phyloP scores from a whole-genome alignment of 495 filamentous ascomycete species.

The Penicillium lividum region DNA sequence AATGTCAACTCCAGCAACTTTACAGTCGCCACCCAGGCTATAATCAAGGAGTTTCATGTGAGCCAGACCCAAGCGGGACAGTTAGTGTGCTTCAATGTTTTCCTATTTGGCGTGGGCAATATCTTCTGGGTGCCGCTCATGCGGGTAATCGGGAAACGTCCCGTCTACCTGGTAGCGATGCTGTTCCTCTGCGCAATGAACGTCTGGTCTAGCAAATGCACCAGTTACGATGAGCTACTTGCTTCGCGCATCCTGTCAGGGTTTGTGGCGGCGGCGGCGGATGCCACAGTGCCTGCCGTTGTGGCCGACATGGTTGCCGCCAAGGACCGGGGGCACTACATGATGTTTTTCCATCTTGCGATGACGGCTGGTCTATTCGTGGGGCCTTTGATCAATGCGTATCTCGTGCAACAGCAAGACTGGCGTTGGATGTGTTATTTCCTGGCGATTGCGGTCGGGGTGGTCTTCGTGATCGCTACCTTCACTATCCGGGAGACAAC shows the following conservation, averaged over 20 bases:
- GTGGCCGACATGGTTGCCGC: constrained; percentile 33
- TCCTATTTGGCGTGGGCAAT: constrained; percentile 34
- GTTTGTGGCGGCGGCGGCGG: constrained; percentile 30
- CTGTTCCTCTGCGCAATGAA: constrained; percentile 30
- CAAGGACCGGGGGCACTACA: constrained; percentile 36
- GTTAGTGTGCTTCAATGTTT: constrained; percentile 36
- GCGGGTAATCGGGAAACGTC: constrained; percentile 34
- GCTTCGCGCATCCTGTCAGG: constrained; percentile 33
- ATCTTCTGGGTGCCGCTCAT: constrained; percentile 37
- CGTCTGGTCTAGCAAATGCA: constrained; percentile 29
- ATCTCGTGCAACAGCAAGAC: constrained; percentile 29
- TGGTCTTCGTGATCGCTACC: constrained; percentile 20
- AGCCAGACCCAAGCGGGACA: constrained; percentile 29
- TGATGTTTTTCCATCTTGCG: constrained; percentile 39
- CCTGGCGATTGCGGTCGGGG: constrained; percentile 25
- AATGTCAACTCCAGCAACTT: constrained; percentile 38
- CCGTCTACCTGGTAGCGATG: constrained; percentile 33
- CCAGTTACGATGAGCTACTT: constrained; percentile 29
- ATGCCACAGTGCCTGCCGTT: constrained; percentile 35
- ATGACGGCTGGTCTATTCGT: constrained; percentile 33
- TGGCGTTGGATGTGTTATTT: constrained; percentile 41
- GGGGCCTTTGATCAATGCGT: constrained; percentile 37
- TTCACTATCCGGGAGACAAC: constrained; percentile 34
- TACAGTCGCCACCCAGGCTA: constrained; percentile 31
- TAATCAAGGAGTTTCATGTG: constrained; percentile 31